phyloP scores from a whole-genome alignment of 2,329 filamentous ascomycete genomes.

The Fusarium scirpi region DNA sequence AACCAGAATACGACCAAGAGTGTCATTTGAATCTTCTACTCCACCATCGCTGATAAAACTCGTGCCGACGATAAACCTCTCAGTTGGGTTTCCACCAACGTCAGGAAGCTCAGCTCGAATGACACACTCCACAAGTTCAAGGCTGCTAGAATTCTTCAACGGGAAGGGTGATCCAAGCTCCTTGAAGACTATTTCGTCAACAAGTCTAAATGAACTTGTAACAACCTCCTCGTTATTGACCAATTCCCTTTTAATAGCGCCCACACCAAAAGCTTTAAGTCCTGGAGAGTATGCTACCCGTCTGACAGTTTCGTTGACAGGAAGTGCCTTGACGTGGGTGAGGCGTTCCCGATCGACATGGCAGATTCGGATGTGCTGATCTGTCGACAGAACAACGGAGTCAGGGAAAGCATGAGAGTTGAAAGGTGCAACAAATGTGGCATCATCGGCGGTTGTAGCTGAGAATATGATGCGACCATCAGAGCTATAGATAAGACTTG shows the following conservation, averaged over 20 bases:
- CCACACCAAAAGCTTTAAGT: conserved; percentile 86
- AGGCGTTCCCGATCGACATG: conserved; percentile 85
- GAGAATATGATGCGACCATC: conserved; percentile 93
- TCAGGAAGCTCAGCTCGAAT: conserved; percentile 79
- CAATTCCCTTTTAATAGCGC: conserved; percentile 83
- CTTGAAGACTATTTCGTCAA: conserved; percentile 90
- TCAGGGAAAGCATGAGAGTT: conserved; percentile 83
- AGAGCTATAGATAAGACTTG: conserved; percentile 90
- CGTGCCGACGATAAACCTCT: conserved; percentile 93
- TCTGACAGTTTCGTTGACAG: conserved; percentile 84
- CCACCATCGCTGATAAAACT: conserved; percentile 77
- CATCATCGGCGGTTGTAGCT: conserved; percentile 89
- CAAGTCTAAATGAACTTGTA: conserved; percentile 84
- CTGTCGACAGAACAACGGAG: conserved; percentile 84
- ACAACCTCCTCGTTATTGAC: conserved; percentile 78
- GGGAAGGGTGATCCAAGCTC: conserved; percentile 76
- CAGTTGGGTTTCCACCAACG: conserved; percentile 66
- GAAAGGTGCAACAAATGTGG: conserved; percentile 84
- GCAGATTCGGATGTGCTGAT: conserved; percentile 80
- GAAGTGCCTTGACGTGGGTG: conserved; percentile 86
- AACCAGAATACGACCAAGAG: conserved; percentile 81
- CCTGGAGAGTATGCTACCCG: conserved; percentile 85
- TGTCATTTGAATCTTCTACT: conserved; percentile 60
- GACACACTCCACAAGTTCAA: conserved; percentile 87
- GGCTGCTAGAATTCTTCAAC: conserved; percentile 61